phyloP scores from a whole-genome alignment of 2,329 filamentous ascomycete genomes.

The Phoma sp. region DNA sequence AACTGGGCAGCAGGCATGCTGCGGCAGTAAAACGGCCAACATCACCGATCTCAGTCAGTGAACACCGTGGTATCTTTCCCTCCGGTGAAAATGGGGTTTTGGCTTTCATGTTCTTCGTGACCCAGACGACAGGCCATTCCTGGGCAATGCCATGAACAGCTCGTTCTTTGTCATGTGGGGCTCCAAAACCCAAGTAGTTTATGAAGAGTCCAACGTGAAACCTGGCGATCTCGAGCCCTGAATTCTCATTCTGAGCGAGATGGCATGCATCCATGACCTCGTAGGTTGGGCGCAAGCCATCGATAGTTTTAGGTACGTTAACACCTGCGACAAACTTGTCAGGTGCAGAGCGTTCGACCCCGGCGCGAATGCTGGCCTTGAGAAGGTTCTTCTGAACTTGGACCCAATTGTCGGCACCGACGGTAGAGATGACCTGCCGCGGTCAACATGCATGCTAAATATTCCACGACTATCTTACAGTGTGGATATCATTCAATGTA shows the following conservation, averaged over 20 bases:
- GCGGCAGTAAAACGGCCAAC: constrained; percentile 43
- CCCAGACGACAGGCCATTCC: constrained; percentile 21
- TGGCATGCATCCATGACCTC: constrained; percentile 36
- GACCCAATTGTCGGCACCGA: constrained; percentile 28
- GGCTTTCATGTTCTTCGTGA: constrained; percentile 28
- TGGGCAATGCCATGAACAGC: constrained; percentile 30
- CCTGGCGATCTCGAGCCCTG: constrained; percentile 37
- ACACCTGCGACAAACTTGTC: constrained; percentile 54
- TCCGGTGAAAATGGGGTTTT: constrained; percentile 34
- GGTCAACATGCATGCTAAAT: not conserved
- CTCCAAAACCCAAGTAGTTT: constrained; percentile 46
- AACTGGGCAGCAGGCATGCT: constrained; percentile 36
- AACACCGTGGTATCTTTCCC: constrained; percentile 33
- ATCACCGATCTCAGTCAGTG: constrained; percentile 45
- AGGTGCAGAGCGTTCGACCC: constrained; percentile 62
- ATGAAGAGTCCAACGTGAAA: constrained; percentile 47
- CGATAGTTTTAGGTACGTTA: constrained; percentile 25
- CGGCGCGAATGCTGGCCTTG: constrained; percentile 58
- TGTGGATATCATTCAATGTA: not conserved
- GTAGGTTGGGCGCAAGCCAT: constrained; percentile 29
- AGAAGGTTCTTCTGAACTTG: constrained; percentile 55
- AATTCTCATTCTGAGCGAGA: constrained; percentile 13
- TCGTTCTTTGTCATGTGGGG: constrained; percentile 16
- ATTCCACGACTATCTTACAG: not conserved
- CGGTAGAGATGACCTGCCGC: constrained; percentile 27